Percentiles rank a stretch among this genome's conserved stretches.
Evolutionary conservation across 345 rosid genomes (phyloP).

Genomic region (Psidium friedrichsthalianum): DNA sequence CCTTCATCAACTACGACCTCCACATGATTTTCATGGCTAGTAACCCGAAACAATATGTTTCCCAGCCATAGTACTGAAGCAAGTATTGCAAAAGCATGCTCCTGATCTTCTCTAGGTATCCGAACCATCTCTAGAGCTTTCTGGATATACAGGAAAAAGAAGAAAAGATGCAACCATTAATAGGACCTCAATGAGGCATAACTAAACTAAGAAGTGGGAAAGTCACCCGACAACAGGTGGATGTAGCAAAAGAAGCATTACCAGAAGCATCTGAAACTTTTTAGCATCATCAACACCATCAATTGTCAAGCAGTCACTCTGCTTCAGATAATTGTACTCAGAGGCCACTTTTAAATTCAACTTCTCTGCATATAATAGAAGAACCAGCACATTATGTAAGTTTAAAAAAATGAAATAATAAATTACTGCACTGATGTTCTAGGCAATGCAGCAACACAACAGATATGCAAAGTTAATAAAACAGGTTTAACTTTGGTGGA

Average conservation of each 20-base stretch:
- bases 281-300: slow-evolving; percentile 68
- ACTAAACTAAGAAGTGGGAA: background rate
- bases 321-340: slow-evolving; percentile 78
- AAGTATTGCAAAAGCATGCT: slow-evolving; percentile 63
- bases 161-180: slow-evolving; percentile 1
- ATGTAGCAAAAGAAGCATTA: slow-evolving; percentile 15
- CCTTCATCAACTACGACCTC: slow-evolving; percentile 83
- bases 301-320: slow-evolving; percentile 71
- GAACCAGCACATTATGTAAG: background rate
- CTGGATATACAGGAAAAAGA: slow-evolving; percentile 25
- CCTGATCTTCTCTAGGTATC: slow-evolving; percentile 67
- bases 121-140: slow-evolving; percentile 67
- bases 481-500: background rate
- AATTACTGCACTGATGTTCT: background rate
- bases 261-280: slow-evolving; percentile 62
- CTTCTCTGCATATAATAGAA: slow-evolving; percentile 40
- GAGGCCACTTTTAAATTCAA: slow-evolving; percentile 68
- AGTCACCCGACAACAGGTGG: background rate
- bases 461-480: background rate
- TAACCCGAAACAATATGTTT: slow-evolving; percentile 65
- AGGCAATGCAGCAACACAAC: background rate
- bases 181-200: background rate
- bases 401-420: background rate
- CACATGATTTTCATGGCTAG: slow-evolving; percentile 70
- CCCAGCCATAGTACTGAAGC: slow-evolving; percentile 92